Evolutionary conservation across 495 filamentous ascomycete genomes (phyloP).

Genomic region (Trichoderma parareesei): DNA sequence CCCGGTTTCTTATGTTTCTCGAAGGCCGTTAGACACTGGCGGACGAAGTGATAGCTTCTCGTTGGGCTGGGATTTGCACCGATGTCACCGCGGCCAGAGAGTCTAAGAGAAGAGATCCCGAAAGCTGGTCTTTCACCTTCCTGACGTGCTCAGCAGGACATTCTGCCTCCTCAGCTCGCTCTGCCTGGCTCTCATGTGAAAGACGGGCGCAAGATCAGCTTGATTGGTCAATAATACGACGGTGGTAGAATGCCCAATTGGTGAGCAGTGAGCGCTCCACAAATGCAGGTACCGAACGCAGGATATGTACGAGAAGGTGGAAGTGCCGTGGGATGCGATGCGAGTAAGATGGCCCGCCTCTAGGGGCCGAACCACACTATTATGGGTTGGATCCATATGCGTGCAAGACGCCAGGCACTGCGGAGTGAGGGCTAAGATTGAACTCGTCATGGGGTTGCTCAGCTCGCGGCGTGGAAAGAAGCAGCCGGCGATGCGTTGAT

Average conservation of each 20-base stretch:
- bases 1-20: neutral
- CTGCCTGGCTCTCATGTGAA: neutral
- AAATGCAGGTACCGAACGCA: slow-evolving; percentile 4
- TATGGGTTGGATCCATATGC: neutral
- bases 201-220: neutral
- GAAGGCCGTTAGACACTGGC: neutral
- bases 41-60: neutral
- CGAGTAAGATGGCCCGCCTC: neutral
- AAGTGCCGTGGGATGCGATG: neutral
- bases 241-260: neutral
- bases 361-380: neutral
- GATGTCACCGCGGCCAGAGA: neutral
- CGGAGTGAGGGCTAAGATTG: neutral
- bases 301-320: neutral
- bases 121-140: neutral
- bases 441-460: no score
- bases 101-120: neutral
- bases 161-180: neutral
- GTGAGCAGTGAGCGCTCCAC: neutral
- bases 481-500: neutral
- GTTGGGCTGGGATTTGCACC: neutral
- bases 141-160: neutral
- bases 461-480: neutral
- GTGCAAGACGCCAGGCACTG: neutral
- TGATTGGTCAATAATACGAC: slow-evolving; percentile 1